phyloP scores from a whole-genome alignment of 75 land plant genomes.

The Picea sitchensis region DNA sequence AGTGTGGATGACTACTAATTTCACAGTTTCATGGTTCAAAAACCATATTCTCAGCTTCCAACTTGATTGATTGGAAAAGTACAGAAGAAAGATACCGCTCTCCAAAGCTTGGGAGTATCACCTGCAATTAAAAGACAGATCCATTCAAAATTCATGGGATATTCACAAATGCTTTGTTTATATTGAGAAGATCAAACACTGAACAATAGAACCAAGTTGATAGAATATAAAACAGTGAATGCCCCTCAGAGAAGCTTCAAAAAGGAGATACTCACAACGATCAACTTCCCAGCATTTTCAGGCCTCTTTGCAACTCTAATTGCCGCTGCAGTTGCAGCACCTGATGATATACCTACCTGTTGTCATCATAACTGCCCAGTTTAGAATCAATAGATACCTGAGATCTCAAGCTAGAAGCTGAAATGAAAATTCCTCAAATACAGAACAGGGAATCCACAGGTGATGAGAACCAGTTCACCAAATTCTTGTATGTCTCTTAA shows the following conservation, averaged over 20 bases:
- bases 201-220: background rate
- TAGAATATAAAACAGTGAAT: background rate
- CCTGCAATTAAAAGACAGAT: conserved; percentile 34
- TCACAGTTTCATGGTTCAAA: conserved; percentile 40
- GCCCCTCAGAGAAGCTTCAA: background rate
- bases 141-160: background rate
- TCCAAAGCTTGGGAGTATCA: conserved; percentile 76
- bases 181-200: background rate
- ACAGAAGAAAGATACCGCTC: conserved; percentile 76
- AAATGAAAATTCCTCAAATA: no score
- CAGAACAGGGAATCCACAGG: no score
- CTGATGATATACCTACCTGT: conserved; percentile 33
- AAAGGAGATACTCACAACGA: conserved; percentile 12
- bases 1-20: no score
- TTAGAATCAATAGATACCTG: background rate
- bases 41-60: conserved; percentile 72
- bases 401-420: no score
- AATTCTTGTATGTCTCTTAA: no score
- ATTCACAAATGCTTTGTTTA: background rate
- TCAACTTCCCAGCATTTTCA: conserved; percentile 25
- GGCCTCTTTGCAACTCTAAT: conserved; percentile 22
- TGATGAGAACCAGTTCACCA: no score
- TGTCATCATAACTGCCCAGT: background rate
- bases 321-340: conserved; percentile 23
- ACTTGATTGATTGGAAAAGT: conserved; percentile 68